Percentiles rank a stretch among this genome's conserved stretches.
phyloP scores from a whole-genome alignment of 164 flowering plant species.

The Annona cherimola region DNA sequence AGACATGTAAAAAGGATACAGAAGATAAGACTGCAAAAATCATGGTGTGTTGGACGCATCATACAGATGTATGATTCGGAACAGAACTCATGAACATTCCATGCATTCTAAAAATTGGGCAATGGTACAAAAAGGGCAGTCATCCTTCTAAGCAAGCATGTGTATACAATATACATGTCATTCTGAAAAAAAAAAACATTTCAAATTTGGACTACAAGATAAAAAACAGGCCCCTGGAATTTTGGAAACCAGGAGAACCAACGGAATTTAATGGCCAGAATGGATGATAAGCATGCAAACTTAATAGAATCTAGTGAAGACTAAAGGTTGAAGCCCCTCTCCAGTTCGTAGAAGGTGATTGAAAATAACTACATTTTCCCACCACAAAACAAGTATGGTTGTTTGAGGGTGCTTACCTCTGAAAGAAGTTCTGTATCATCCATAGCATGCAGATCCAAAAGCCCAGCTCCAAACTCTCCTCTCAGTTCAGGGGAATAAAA shows the following conservation, averaged over 20 bases:
- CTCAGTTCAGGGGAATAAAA: slow-evolving; percentile 72
- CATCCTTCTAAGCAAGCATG: neutral
- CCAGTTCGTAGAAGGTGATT: neutral
- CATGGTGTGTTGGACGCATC: no score
- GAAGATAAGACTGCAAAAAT: neutral
- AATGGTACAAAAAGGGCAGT: neutral
- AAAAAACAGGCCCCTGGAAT: neutral
- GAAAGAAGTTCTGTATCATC: slow-evolving; percentile 97
- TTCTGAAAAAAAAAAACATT: neutral
- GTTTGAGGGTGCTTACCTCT: slow-evolving; percentile 42
- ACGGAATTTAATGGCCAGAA: neutral
- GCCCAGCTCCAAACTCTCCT: slow-evolving; percentile 99
- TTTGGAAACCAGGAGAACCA: neutral
- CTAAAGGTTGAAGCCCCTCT: neutral
- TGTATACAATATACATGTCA: no score
- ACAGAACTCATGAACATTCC: no score
- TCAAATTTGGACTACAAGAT: neutral
- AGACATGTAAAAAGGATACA: no score
- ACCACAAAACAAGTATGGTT: neutral
- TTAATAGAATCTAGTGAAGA: neutral
- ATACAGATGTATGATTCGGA: no score
- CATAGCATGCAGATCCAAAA: slow-evolving; percentile 96
- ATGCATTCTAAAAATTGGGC: no score
- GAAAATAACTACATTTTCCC: neutral
- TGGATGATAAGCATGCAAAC: neutral